phyloP scores from a whole-genome alignment of 148 eudicot species.

The Gaultheria prostrata region DNA sequence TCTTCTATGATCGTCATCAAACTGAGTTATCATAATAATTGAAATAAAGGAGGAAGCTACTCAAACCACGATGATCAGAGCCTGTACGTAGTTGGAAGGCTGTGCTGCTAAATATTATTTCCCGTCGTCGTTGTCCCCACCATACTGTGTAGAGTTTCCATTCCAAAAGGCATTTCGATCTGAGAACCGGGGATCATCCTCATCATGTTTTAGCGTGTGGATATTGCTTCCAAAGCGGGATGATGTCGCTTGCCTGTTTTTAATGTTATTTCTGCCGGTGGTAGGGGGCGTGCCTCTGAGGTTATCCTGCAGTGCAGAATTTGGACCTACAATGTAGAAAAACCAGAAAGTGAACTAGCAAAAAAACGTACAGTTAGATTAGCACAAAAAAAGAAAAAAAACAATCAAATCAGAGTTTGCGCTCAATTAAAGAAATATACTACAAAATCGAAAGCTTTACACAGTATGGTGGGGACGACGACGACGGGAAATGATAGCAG shows the following conservation, averaged over 20 bases:
- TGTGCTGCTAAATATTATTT: constrained; percentile 24
- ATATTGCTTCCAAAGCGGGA: constrained; percentile 50
- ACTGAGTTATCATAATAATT: neutral
- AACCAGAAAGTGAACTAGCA: neutral
- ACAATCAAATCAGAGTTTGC: neutral
- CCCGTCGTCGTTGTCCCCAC: constrained; percentile 40
- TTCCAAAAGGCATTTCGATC: constrained; percentile 58
- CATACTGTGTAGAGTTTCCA: constrained; percentile 61
- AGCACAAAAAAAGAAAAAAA: neutral
- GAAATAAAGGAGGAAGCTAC: neutral
- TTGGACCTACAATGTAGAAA: constrained; percentile 29
- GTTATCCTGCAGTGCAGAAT: constrained; percentile 29
- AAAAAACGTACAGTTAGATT: neutral
- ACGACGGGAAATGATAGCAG: too few relatives aligned
- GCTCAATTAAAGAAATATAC: neutral
- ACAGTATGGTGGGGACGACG: too few relatives aligned
- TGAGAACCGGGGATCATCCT: constrained; percentile 36
- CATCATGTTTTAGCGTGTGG: constrained; percentile 60
- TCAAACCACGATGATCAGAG: neutral
- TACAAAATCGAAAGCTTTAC: neutral
- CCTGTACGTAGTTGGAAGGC: neutral
- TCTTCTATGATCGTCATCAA: neutral
- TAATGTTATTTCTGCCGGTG: constrained; percentile 18
- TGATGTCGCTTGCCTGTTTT: constrained; percentile 20
- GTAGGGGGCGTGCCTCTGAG: constrained; percentile 18